Base-by-base conservation (phyloP, 257 asterid genomes). In the Galeopsis tetrahit region DNA sequence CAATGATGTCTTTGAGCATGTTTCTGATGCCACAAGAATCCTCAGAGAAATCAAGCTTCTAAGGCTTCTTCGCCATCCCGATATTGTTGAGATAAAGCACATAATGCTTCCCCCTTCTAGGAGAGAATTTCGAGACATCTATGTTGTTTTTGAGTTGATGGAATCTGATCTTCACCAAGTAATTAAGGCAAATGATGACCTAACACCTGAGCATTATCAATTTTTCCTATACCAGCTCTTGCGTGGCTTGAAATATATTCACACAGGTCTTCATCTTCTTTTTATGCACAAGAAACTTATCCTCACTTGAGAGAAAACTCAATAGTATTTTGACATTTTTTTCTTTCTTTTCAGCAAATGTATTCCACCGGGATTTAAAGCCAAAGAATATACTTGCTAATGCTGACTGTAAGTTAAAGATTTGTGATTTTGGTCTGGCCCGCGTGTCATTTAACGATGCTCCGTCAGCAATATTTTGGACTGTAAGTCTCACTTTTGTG, bases 151-250 rank as follows among this genome's bases (percentile, higher is more conserved):
- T 67, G 97, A 93, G 75, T 82, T 93, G 82, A 93, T 93, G 98
- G 98, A 93, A 71, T 93, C 98, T 76, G 98, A 93, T 75, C 96
- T 93, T 72, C 98, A 93, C 77, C 98, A 91, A 91, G 98, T 93
- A 71, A 93, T 91, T 70, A 93, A 88, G 83, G 98, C 96, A 31
- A 93, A 93, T 70, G 94, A 89, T 46, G 97, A 93, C 79, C 86
- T 91, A 81, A 88, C 97, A 2, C 91, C 96, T 0, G 98, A 91
- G 81, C 98, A 93, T 80, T 82, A 85, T 87, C 98, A 91, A 53
- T 89, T 91, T 84, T 93, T 91, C 80, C 84, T 91, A 21, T 93
- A 93, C 78, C 98, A 93, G 91, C 97, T 93, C 51, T 81, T 91
- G 70, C 97, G 97, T 28, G 96, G 98, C 71, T 80, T 93, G 83